These are phyloP conservation scores for Leccinum disarticulatum DNA, from an alignment of 768 basidiomycete species.

Conservation along the genomic window DNA sequence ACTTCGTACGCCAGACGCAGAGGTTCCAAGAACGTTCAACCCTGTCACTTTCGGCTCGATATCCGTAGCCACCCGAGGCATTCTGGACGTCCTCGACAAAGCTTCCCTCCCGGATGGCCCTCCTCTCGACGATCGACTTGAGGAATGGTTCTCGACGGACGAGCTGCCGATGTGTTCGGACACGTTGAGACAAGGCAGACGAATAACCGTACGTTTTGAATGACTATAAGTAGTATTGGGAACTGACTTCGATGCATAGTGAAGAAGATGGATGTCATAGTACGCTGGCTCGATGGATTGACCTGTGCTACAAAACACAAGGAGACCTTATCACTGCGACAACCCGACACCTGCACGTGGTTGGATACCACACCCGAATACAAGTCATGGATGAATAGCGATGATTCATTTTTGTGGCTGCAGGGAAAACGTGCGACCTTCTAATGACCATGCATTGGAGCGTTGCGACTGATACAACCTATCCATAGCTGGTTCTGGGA, in stretches of 20 bases:
- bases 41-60: constrained; percentile 14
- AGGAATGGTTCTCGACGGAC: constrained; percentile 7
- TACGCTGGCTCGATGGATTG: constrained; percentile 13
- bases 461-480: not conserved
- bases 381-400: constrained; percentile 3
- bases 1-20: constrained; percentile 2
- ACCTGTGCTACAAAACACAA: constrained; percentile 15
- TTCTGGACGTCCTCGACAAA: constrained; percentile 3
- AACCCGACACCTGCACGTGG: constrained; percentile 16
- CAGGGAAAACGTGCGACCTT: constrained; percentile 18
- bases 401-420: constrained; percentile 12
- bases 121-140: constrained; percentile 10
- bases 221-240: too few species aligned
- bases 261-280: constrained; percentile 6
- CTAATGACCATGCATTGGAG: not conserved
- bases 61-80: not conserved
- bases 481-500: constrained; percentile 18
- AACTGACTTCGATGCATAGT: constrained; percentile 1
- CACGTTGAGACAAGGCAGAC: not conserved
- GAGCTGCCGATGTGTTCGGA: not conserved
- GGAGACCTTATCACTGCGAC: constrained; percentile 5
- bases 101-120: not conserved
- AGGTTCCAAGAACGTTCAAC: not conserved
- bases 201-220: not conserved
- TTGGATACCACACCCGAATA: constrained; percentile 3